Percentiles rank a stretch among this genome's conserved stretches.
Evolutionary conservation across 1,284 basidiomycete species (phyloP).

Genomic region (Heterobasidion irregulare): DNA sequence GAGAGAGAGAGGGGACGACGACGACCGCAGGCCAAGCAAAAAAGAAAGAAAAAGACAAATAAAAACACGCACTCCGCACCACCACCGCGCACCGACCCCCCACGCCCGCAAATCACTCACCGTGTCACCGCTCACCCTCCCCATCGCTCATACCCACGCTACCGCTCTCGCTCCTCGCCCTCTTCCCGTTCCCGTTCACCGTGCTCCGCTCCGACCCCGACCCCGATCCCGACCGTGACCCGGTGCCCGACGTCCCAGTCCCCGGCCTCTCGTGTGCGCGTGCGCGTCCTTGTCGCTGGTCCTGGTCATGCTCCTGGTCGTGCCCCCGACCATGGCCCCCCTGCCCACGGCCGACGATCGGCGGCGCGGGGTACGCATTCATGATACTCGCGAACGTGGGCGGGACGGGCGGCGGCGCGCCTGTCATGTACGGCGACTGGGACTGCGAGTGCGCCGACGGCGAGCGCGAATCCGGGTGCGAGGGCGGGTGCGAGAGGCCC

Average conservation of each 20-base stretch:
- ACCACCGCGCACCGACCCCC: too few relatives aligned
- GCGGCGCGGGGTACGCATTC: constrained; percentile 42
- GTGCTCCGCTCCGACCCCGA: too few relatives aligned
- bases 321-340: constrained; percentile 2
- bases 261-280: constrained; percentile 3
- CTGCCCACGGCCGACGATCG: constrained; percentile 12
- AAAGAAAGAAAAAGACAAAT: too few relatives aligned
- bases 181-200: too few relatives aligned
- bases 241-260: neutral
- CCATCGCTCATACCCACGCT: neutral
- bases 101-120: too few relatives aligned
- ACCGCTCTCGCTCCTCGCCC: neutral
- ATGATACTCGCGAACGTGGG: constrained; percentile 56
- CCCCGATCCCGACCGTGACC: neutral
- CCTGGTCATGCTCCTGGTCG: constrained; percentile 18
- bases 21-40: too few relatives aligned
- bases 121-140: too few relatives aligned
- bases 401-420: constrained; percentile 24
- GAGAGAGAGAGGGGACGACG: too few relatives aligned
- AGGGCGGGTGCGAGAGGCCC: neutral
- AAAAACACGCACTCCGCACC: too few relatives aligned
- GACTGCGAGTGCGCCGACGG: constrained; percentile 12
- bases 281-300: constrained; percentile 1
- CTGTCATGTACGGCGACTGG: constrained; percentile 18
- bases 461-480: constrained; percentile 10